Evolutionary conservation across 2,329 filamentous ascomycete species (phyloP).

Genomic region (Paecilomyces sp.): DNA sequence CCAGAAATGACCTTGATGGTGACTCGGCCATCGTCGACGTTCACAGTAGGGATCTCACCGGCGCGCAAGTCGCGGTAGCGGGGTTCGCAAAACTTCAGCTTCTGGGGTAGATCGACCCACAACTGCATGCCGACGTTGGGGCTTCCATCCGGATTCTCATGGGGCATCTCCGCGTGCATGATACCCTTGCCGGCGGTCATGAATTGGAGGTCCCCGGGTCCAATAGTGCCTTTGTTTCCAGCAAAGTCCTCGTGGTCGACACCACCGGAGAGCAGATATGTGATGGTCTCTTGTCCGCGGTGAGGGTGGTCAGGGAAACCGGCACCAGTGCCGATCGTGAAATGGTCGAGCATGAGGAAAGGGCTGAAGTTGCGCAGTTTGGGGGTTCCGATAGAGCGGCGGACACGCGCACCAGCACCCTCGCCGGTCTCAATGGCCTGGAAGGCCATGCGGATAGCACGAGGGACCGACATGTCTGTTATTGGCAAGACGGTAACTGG

Average conservation of each 20-base stretch:
- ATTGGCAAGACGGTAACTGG: slow-evolving; percentile 19
- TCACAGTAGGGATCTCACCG: slow-evolving; percentile 69
- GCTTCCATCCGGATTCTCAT: slow-evolving; percentile 65
- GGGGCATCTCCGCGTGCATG: slow-evolving; percentile 93
- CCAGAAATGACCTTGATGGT: slow-evolving; percentile 87
- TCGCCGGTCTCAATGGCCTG: slow-evolving; percentile 79
- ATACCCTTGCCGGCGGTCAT: slow-evolving; percentile 93
- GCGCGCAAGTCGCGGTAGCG: slow-evolving; percentile 81
- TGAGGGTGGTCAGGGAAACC: slow-evolving; percentile 86
- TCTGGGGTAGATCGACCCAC: slow-evolving; percentile 83
- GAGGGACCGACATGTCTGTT: slow-evolving; percentile 58
- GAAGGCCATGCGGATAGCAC: slow-evolving; percentile 76
- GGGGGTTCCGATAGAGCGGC: slow-evolving; percentile 79
- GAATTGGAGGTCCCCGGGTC: slow-evolving; percentile 87
- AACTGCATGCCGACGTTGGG: slow-evolving; percentile 84
- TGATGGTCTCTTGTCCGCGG: slow-evolving; percentile 82
- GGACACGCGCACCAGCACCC: slow-evolving; percentile 78
- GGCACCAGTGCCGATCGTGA: slow-evolving; percentile 68
- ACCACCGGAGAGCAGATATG: slow-evolving; percentile 77
- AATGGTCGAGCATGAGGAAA: slow-evolving; percentile 96
- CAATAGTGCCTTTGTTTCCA: slow-evolving; percentile 75
- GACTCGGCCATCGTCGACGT: slow-evolving; percentile 65
- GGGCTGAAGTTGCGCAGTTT: slow-evolving; percentile 80
- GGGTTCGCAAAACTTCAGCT: slow-evolving; percentile 82
- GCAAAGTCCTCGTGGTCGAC: slow-evolving; percentile 92